Conservation (phyloP, 192 early-diverging fungal species). For the Jimgerdemannia lactiflua region DNA sequence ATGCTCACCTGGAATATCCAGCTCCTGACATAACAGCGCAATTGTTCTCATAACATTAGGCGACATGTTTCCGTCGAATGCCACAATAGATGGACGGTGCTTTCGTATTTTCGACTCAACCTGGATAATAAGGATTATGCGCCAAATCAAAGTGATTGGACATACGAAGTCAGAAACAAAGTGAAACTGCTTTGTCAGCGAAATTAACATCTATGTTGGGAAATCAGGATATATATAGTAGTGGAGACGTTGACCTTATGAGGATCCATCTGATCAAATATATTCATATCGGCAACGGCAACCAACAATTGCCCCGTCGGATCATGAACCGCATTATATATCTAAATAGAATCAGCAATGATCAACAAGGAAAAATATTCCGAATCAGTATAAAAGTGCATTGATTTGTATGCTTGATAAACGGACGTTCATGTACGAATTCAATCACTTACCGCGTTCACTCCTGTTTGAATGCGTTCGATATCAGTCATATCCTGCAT, state of each 20-base stretch:
- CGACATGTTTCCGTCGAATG: slow-evolving; percentile 76
- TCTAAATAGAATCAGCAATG: slow-evolving; percentile 1
- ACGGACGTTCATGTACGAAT: background rate
- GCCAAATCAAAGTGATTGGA: no score
- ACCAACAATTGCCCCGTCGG: slow-evolving; percentile 66
- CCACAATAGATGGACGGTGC: slow-evolving; percentile 49
- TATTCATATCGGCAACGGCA: slow-evolving; percentile 93
- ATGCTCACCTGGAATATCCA: slow-evolving; percentile 43
- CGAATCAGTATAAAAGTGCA: no score
- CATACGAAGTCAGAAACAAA: background rate
- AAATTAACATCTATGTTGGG: background rate
- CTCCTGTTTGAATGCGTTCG: slow-evolving; percentile 20
- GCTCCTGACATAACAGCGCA: slow-evolving; percentile 27
- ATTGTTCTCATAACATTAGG: slow-evolving; percentile 40
- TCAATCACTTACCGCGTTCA: slow-evolving; percentile 56
- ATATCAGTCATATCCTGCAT: slow-evolving; percentile 14
- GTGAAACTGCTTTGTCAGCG: slow-evolving; percentile 1
- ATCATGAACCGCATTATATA: slow-evolving; percentile 77
- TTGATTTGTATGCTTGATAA: no score
- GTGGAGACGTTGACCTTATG: slow-evolving; percentile 22
- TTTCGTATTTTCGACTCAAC: slow-evolving; percentile 25
- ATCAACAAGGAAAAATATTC: no score
- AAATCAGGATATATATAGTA: background rate
- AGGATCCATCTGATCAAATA: slow-evolving; percentile 56
- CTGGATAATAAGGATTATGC: slow-evolving; percentile 9